phyloP scores from a whole-genome alignment of 1,284 basidiomycete species.

The Fomitiporia mediterranea region DNA sequence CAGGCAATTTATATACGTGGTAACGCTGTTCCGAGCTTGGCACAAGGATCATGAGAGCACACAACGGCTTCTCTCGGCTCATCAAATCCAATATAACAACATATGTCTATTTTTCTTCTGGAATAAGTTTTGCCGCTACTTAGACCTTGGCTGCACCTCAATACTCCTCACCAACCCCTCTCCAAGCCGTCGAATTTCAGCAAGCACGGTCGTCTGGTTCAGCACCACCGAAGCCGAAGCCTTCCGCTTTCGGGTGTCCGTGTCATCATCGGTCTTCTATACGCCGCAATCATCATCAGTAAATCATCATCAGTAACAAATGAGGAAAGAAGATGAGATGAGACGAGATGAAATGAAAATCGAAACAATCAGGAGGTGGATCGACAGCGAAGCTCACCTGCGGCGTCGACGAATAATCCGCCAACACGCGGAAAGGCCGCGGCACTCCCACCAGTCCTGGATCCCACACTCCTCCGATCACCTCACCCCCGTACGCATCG shows the following conservation, averaged over 20 bases:
- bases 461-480: slow-evolving; percentile 87
- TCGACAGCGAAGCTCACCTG: slow-evolving; percentile 26
- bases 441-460: slow-evolving; percentile 50
- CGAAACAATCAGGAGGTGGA: neutral
- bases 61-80: neutral
- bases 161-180: slow-evolving; percentile 60
- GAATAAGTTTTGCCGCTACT: too few relatives aligned
- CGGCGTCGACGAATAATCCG: slow-evolving; percentile 73
- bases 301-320: too few relatives aligned
- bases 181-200: slow-evolving; percentile 80
- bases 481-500: slow-evolving; percentile 77
- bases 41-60: too few relatives aligned
- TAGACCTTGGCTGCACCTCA: slow-evolving; percentile 28
- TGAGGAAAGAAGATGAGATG: too few relatives aligned
- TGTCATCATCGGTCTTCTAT: slow-evolving; percentile 27
- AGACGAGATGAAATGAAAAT: too few relatives aligned
- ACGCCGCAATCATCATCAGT: too few relatives aligned
- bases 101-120: too few relatives aligned
- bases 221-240: slow-evolving; percentile 62
- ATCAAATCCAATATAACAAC: neutral
- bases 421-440: slow-evolving; percentile 78
- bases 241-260: slow-evolving; percentile 45
- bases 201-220: slow-evolving; percentile 67
- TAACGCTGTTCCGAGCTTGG: neutral
- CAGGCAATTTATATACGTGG: slow-evolving; percentile 1